These are phyloP conservation scores for Saprolegnia parasitica DNA, from an alignment of 352 stramenopile genomes.

Conservation along the genomic window DNA sequence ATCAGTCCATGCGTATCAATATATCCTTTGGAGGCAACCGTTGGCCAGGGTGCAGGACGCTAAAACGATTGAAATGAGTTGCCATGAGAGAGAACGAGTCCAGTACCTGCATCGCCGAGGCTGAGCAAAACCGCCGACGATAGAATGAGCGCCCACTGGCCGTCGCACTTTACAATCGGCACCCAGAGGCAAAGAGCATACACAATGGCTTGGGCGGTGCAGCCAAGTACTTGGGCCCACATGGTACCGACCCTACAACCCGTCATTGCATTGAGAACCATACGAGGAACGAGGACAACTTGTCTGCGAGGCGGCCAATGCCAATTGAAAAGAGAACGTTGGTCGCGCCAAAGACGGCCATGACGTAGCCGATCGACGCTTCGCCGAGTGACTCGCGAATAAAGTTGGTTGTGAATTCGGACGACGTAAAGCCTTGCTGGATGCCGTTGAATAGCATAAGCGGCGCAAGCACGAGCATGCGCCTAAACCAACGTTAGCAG, in stretches of 20 bases:
- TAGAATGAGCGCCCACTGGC: constrained; percentile 22
- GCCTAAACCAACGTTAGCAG: background rate
- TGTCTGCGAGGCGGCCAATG: constrained; percentile 20
- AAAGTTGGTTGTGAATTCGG: constrained; percentile 27
- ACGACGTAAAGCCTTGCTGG: constrained; percentile 24
- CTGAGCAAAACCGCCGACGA: constrained; percentile 20
- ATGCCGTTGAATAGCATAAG: constrained; percentile 22
- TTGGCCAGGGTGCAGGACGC: constrained; percentile 12
- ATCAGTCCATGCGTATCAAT: background rate
- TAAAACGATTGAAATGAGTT: background rate
- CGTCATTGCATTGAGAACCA: background rate
- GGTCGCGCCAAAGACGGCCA: constrained; percentile 17
- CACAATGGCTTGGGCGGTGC: background rate
- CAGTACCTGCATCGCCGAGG: constrained; percentile 24
- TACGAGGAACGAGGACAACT: background rate
- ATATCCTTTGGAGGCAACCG: background rate
- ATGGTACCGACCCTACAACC: constrained; percentile 12
- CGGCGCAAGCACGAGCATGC: constrained; percentile 15
- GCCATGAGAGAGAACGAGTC: background rate
- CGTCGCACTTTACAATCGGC: constrained; percentile 19
- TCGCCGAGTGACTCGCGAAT: constrained; percentile 20
- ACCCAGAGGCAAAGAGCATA: background rate
- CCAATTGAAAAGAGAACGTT: constrained; percentile 13
- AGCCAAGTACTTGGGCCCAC: background rate
- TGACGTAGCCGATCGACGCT: constrained; percentile 27